These are phyloP conservation scores for Avena atlantica DNA, from an alignment of 176 grass and related monocot species.

Conservation along the genomic window DNA sequence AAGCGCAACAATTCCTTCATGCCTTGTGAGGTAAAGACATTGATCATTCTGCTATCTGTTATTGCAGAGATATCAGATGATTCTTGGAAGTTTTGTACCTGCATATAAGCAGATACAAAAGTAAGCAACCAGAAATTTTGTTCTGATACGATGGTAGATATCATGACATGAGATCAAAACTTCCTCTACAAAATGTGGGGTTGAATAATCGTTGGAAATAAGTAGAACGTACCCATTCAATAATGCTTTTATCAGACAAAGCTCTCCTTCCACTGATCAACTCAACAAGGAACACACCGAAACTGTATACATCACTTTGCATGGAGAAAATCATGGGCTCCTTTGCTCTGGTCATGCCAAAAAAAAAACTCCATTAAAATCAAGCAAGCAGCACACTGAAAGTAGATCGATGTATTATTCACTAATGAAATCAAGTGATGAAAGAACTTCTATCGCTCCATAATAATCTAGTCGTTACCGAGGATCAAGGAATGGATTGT, in stretches of 20 bases:
- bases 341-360: slow-evolving; percentile 58
- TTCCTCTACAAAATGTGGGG: not conserved
- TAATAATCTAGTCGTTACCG: slow-evolving; percentile 52
- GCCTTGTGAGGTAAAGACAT: slow-evolving; percentile 67
- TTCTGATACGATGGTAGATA: slow-evolving; percentile 5
- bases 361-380: slow-evolving; percentile 34
- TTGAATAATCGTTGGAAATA: not conserved
- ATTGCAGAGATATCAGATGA: slow-evolving; percentile 54
- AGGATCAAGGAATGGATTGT: slow-evolving; percentile 87
- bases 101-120: slow-evolving; percentile 24
- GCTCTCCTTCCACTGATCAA: slow-evolving; percentile 70
- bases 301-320: slow-evolving; percentile 90
- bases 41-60: slow-evolving; percentile 65
- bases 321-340: slow-evolving; percentile 67
- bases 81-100: slow-evolving; percentile 74
- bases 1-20: slow-evolving; percentile 78
- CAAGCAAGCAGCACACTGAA: not conserved
- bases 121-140: not conserved
- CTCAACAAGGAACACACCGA: slow-evolving; percentile 92
- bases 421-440: not conserved
- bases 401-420: slow-evolving; percentile 8
- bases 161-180: not conserved
- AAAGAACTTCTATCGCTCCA: slow-evolving; percentile 25
- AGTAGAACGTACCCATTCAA: slow-evolving; percentile 67
- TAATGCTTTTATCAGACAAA: slow-evolving; percentile 64